Base-by-base conservation (phyloP, 1,284 basidiomycete genomes). In the Rhodotorula sp. region DNA sequence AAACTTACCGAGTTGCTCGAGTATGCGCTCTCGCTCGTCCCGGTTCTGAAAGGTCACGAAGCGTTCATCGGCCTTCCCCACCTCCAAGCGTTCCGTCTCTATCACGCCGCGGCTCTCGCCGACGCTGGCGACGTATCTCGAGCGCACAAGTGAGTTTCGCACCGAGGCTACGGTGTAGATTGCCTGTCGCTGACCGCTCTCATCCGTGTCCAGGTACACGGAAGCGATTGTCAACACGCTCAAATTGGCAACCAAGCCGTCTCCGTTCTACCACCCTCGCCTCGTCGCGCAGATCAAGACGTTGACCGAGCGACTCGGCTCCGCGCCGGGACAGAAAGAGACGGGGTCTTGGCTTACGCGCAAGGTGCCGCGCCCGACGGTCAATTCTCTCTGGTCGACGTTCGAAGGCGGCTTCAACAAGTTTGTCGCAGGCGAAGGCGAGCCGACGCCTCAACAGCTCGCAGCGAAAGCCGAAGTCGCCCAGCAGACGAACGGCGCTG, bases 391-490 rank as follows among this genome's bases (percentile, higher is more conserved):
- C 60, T 92, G 95, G 64, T 90, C 89, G 64, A 97, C 93, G 87
- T 85, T 99, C 37, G 95, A 95, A 81, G 91, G 91, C n/a, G 87
- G 91, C 20, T 88, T 99, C 76, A 94, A 93, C 44, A 96, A 96
- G 80, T 91, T 99, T 77, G 95, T 99, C 72, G 93, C 95, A 20
- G 96, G 94, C 4, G 93, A 95, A 68, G 86, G 84, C 81, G 71
- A 82, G 79, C 69, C 75, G 59, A 66, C 81, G 80, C 14, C 86
- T 45, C 72, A 75, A 62, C 51, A 69, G 59, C 60, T 75, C 29
- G 69, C 71, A 24, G 73, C 75, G 42, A 76, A 75, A 58, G 75
- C 79, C 58, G 74, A 79, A 68, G 69, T 75, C 30, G 70, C 77
- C 30, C 77, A 80, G 66, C 44, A 45, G 30, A 70, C 64, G 37